Percentiles rank a stretch among this genome's conserved stretches.
Conservation (phyloP, 176 grass and related monocot genomes). For the Avena sativa region DNA sequence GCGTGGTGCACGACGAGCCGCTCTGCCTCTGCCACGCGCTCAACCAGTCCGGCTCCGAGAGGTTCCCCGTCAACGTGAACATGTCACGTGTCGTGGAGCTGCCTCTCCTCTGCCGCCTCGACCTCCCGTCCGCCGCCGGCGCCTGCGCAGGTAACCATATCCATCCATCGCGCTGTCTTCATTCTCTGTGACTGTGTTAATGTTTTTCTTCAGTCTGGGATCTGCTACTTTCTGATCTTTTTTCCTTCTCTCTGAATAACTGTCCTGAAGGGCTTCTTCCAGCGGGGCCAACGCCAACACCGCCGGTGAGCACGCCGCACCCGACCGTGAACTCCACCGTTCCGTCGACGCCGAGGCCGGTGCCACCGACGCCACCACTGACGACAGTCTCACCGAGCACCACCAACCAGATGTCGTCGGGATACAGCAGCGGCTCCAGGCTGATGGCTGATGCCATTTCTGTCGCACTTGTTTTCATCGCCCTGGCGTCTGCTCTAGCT, state of each 20-base stretch:
- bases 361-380: conserved; percentile 6
- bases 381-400: conserved; percentile 44
- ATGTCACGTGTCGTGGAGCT: conserved; percentile 56
- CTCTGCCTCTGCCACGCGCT: conserved; percentile 74
- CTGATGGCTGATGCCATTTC: conserved; percentile 17
- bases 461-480: conserved; percentile 43
- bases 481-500: conserved; percentile 34
- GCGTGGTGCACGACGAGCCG: conserved; percentile 69
- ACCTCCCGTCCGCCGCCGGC: conserved; percentile 41
- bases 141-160: conserved; percentile 58
- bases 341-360: conserved; percentile 31
- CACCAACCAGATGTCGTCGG: conserved; percentile 46
- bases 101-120: conserved; percentile 71
- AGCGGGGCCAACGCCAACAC: conserved; percentile 19
- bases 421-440: conserved; percentile 59
- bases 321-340: conserved; percentile 26
- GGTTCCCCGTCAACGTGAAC: conserved; percentile 64
- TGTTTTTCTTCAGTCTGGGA: background rate
- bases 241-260: background rate
- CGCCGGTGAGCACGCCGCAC: conserved; percentile 39
- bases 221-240: background rate
- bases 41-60: conserved; percentile 50
- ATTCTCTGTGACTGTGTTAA: background rate
- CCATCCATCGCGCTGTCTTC: background rate
- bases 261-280: conserved; percentile 46